Base-by-base conservation (phyloP, 192 early-diverging fungal species). In the Phycomyces nitens region DNA sequence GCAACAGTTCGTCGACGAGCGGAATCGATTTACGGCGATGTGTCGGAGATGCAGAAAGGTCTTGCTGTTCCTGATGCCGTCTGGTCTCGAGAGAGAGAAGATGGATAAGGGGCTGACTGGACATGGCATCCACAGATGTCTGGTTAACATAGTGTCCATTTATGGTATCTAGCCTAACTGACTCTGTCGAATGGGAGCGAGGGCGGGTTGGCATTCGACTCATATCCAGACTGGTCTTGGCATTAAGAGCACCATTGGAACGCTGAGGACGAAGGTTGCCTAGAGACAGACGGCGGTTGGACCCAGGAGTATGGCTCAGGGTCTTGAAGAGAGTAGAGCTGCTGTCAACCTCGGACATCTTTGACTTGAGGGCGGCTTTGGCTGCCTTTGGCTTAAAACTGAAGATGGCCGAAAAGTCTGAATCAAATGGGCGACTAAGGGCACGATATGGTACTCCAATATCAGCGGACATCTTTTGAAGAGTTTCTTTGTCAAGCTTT, bases 371-470 rank as follows among this genome's bases (percentile, higher is more conserved):
- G 3, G 49, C 52, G 5, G 51, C 24, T 5, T 68, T 51, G 21
- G 58, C 47, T 10, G 62, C 40, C 18, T 64, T 73, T 0, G 65
- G 65, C 22, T 60, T 66, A 22, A 73, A 73, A 26, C 61, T 73
- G 23, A 73, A 73, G 10, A 73, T 21, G 11, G 60, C 59, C 40
- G 58, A 59, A 26, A 73, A 67, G 21, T 73, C 71, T 26, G 65
- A 62, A 53, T 73, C 71, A 40, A 73, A 57, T 5, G 71, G 71
- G 47, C 66, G 66, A 5, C 40, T 51, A 29, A 73, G 34, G 6
- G 65, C 59, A 20, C 71, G 43, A 40, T 53, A 62, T 9, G 71
- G 71, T 10, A 73, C 53, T 43, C 61, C 66, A 55, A 68, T 73
- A 60, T 73, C 71, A 51, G 57, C 64, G 9, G 73, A 23, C 27